Conservation (phyloP, 2,329 filamentous ascomycete species). For the Calonectria honghensis region DNA sequence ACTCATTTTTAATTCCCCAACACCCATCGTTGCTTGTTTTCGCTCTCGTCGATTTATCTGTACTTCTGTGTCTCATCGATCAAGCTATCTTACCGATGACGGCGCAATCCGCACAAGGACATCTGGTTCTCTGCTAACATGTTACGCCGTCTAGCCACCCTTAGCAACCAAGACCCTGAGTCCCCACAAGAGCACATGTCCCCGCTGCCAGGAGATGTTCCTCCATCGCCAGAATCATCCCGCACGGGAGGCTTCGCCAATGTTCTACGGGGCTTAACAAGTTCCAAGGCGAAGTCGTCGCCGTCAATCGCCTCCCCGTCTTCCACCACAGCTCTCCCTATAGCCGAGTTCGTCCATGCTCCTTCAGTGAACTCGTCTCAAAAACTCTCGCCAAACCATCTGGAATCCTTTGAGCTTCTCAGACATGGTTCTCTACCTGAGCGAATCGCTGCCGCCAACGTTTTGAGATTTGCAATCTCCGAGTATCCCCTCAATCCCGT, state of each 20-base stretch:
- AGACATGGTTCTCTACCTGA: slow-evolving; percentile 71
- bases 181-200: slow-evolving; percentile 73
- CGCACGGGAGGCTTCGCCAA: slow-evolving; percentile 75
- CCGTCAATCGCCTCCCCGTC: slow-evolving; percentile 65
- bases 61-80: slow-evolving; percentile 43
- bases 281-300: slow-evolving; percentile 72
- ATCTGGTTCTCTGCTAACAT: slow-evolving; percentile 55
- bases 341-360: slow-evolving; percentile 68
- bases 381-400: slow-evolving; percentile 70
- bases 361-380: slow-evolving; percentile 62
- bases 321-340: slow-evolving; percentile 61
- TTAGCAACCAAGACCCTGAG: slow-evolving; percentile 51
- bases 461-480: slow-evolving; percentile 73
- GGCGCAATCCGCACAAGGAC: slow-evolving; percentile 47
- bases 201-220: slow-evolving; percentile 75
- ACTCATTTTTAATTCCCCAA: slow-evolving; percentile 28
- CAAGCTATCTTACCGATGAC: slow-evolving; percentile 53
- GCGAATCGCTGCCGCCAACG: slow-evolving; percentile 74
- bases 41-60: slow-evolving; percentile 37
- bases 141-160: slow-evolving; percentile 55
- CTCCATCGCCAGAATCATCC: slow-evolving; percentile 73
- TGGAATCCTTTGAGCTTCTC: slow-evolving; percentile 73
- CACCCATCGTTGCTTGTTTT: slow-evolving; percentile 39
- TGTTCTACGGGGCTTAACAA: slow-evolving; percentile 78
- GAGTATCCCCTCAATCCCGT: slow-evolving; percentile 77